These are phyloP conservation scores for Paraphoma chrysanthemicola DNA, from an alignment of 2,329 filamentous ascomycete genomes.

Conservation along the genomic window DNA sequence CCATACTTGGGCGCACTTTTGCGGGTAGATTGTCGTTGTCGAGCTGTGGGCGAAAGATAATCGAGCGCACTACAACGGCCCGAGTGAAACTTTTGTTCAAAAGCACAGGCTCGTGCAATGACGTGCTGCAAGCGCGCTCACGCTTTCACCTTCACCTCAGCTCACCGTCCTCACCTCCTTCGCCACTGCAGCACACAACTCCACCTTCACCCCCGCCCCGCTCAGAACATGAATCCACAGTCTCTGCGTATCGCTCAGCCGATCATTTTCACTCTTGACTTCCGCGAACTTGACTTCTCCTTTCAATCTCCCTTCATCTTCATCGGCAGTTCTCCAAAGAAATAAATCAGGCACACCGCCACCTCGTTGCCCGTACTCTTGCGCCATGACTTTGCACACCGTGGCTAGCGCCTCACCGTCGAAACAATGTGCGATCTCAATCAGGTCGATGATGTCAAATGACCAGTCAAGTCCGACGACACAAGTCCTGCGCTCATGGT, in stretches of 20 bases:
- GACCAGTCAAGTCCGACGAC: slow-evolving; percentile 94
- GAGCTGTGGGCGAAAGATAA: too few relatives aligned
- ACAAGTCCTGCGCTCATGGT: slow-evolving; percentile 77
- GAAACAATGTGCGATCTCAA: slow-evolving; percentile 81
- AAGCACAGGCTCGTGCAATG: too few relatives aligned
- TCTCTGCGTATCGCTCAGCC: slow-evolving; percentile 92
- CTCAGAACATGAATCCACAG: slow-evolving; percentile 96
- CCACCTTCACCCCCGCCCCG: slow-evolving; percentile 83
- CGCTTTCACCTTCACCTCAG: neutral
- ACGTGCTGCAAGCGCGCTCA: neutral
- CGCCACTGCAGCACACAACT: slow-evolving; percentile 74
- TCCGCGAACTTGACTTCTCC: slow-evolving; percentile 75
- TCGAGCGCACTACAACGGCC: too few relatives aligned
- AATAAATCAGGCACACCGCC: slow-evolving; percentile 93
- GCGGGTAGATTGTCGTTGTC: too few relatives aligned
- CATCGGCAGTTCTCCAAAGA: slow-evolving; percentile 69
- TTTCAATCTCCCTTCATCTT: slow-evolving; percentile 31
- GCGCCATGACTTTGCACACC: slow-evolving; percentile 91
- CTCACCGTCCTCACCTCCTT: slow-evolving; percentile 54
- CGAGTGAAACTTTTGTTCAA: too few relatives aligned
- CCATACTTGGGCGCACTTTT: too few relatives aligned
- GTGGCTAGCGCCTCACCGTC: slow-evolving; percentile 79
- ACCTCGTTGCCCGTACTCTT: slow-evolving; percentile 88
- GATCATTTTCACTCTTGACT: slow-evolving; percentile 75
- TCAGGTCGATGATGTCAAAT: slow-evolving; percentile 78